phyloP scores from a whole-genome alignment of 176 grass and related monocot genomes.

The Paspalum notatum region DNA sequence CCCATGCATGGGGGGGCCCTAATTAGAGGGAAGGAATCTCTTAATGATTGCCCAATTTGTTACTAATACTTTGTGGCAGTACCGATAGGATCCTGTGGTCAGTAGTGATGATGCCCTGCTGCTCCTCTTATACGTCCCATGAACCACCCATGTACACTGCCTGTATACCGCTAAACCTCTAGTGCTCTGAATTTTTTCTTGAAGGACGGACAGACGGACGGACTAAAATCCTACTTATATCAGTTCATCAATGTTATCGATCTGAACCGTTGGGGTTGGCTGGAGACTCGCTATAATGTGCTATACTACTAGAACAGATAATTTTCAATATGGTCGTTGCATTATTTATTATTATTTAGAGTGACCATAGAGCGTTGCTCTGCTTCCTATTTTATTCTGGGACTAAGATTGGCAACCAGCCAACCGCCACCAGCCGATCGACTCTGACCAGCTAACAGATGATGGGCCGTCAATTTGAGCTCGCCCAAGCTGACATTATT shows the following conservation, averaged over 20 bases:
- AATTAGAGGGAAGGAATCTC: slow-evolving; percentile 46
- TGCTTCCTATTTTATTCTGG: not conserved
- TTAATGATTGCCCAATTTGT: slow-evolving; percentile 62
- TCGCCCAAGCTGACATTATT: slow-evolving; percentile 18
- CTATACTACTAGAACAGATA: not conserved
- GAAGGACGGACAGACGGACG: not conserved
- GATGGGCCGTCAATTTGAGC: slow-evolving; percentile 38
- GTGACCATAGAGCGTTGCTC: not conserved
- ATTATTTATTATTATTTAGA: not conserved
- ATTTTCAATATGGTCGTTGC: not conserved
- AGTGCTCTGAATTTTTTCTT: not conserved
- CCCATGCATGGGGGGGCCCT: slow-evolving; percentile 46
- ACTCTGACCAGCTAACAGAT: slow-evolving; percentile 41
- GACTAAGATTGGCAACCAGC: slow-evolving; percentile 38
- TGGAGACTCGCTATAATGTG: not conserved
- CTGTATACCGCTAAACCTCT: not conserved
- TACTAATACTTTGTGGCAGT: slow-evolving; percentile 35
- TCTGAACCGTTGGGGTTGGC: not conserved
- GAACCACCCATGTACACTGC: not conserved
- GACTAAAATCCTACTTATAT: not conserved
- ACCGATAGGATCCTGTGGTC: slow-evolving; percentile 41
- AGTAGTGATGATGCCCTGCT: slow-evolving; percentile 28
- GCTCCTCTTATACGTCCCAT: slow-evolving; percentile 6
- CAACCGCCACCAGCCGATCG: slow-evolving; percentile 37
- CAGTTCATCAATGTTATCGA: not conserved